Conservation (phyloP, 106 monocot genomes). For the Acorus gramineus region DNA sequence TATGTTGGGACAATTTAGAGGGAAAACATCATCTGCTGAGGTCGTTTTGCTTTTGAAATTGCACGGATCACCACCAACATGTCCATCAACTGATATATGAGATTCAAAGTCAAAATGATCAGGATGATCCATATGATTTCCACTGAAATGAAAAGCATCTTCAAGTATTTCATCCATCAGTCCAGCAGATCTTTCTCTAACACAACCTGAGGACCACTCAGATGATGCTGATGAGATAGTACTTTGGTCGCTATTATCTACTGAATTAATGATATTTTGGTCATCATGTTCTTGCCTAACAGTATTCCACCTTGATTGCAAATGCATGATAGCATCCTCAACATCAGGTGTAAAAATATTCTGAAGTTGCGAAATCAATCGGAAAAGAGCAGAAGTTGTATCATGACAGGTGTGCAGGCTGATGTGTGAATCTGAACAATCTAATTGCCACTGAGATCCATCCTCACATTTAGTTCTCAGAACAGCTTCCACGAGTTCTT, state of each 20-base stretch:
- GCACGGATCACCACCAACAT: neutral
- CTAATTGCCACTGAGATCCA: slow-evolving; percentile 59
- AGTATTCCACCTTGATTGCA: slow-evolving; percentile 87
- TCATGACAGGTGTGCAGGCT: slow-evolving; percentile 61
- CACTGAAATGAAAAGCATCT: slow-evolving; percentile 51
- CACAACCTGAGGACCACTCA: slow-evolving; percentile 9
- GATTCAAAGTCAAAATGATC: slow-evolving; percentile 9
- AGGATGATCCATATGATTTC: neutral
- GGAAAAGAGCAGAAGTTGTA: slow-evolving; percentile 55
- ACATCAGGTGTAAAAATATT: slow-evolving; percentile 88
- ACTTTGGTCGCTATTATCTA: slow-evolving; percentile 5
- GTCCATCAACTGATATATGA: slow-evolving; percentile 4
- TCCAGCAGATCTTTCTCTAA: slow-evolving; percentile 28
- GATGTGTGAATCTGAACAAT: slow-evolving; percentile 64
- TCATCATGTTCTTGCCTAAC: slow-evolving; percentile 26
- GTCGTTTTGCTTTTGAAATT: neutral
- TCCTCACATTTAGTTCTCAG: slow-evolving; percentile 34
- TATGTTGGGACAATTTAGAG: slow-evolving; percentile 15
- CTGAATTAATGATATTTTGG: slow-evolving; percentile 10
- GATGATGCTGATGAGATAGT: slow-evolving; percentile 12
- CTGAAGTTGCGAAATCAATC: slow-evolving; percentile 63
- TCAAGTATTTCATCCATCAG: slow-evolving; percentile 84
- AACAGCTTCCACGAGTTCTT: slow-evolving; percentile 44
- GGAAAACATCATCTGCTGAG: slow-evolving; percentile 6
- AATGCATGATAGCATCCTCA: slow-evolving; percentile 65